Conservation (phyloP, 345 rosid genomes). For the Cardamine occulta region DNA sequence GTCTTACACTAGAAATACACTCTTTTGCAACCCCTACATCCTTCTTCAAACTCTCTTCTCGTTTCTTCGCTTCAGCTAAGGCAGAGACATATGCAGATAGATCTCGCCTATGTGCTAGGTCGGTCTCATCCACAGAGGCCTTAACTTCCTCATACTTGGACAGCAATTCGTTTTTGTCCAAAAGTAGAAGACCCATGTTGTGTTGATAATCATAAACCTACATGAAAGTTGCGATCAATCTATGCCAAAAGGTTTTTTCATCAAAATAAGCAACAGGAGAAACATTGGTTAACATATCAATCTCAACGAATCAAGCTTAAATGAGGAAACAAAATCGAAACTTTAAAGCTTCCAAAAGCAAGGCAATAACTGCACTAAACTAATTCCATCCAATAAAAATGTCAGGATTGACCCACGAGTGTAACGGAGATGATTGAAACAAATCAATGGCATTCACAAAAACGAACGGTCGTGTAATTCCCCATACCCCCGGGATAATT, state of each 20-base stretch:
- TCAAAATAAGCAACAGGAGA: slow-evolving; percentile 1
- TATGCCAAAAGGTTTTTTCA: not conserved
- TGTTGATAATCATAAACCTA: slow-evolving; percentile 91
- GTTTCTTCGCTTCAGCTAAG: slow-evolving; percentile 71
- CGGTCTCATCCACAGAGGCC: slow-evolving; percentile 70
- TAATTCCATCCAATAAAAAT: not conserved
- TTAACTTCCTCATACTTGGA: slow-evolving; percentile 67
- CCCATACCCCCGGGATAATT: slow-evolving; percentile 11
- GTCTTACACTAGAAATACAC: slow-evolving; percentile 85
- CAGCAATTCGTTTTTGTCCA: slow-evolving; percentile 73
- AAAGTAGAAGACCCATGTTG: slow-evolving; percentile 87
- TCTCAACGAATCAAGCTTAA: slow-evolving; percentile 27
- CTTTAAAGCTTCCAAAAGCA: slow-evolving; percentile 20
- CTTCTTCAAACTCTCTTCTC: slow-evolving; percentile 83
- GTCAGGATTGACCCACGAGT: slow-evolving; percentile 5
- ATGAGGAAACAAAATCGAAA: slow-evolving; percentile 38
- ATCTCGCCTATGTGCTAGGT: slow-evolving; percentile 60
- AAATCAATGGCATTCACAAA: slow-evolving; percentile 27
- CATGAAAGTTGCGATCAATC: slow-evolving; percentile 29
- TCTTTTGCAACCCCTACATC: slow-evolving; percentile 84
- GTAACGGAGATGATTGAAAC: not conserved
- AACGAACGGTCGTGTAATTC: slow-evolving; percentile 2
- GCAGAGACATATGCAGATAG: slow-evolving; percentile 69
- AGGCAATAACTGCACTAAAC: slow-evolving; percentile 27
- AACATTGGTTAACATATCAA: slow-evolving; percentile 3